Evolutionary conservation across 805 yeast species (phyloP).

Genomic region (Lachancea mirantina): DNA sequence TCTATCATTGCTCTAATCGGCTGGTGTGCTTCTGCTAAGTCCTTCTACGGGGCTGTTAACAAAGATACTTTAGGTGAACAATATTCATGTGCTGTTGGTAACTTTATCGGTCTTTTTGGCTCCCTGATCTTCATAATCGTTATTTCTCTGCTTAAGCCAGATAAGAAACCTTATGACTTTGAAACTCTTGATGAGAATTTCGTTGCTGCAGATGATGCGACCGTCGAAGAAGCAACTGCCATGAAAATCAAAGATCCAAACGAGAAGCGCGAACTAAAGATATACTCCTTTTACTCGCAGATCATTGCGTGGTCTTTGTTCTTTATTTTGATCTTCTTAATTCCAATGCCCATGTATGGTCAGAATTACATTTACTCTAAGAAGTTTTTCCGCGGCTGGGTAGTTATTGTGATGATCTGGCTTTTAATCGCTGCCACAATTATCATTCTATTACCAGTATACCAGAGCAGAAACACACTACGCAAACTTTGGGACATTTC

Average conservation of each 20-base stretch:
- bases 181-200: not conserved
- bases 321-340: constrained; percentile 2
- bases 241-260: not conserved
- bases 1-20: constrained; percentile 1
- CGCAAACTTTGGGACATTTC: too few relatives aligned
- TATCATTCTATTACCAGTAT: constrained; percentile 2
- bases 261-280: not conserved
- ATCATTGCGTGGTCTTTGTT: constrained; percentile 1
- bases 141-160: constrained; percentile 1
- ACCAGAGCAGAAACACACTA: too few relatives aligned
- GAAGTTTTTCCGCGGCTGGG: constrained; percentile 2
- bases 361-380: constrained; percentile 1
- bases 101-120: constrained; percentile 1
- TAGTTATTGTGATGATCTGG: constrained; percentile 2
- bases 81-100: constrained; percentile 3
- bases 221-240: constrained; percentile 3
- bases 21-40: constrained; percentile 2
- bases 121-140: constrained; percentile 1
- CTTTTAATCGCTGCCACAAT: constrained; percentile 1
- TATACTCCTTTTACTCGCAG: not conserved
- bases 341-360: constrained; percentile 5
- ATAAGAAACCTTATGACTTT: not conserved
- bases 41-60: constrained; percentile 1
- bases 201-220: constrained; percentile 1
- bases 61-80: not conserved